A percentile compares a stretch with the other conserved stretches of the same genome.
Conservation (phyloP, 768 basidiomycete genomes). For the Boletus barrowsii region DNA sequence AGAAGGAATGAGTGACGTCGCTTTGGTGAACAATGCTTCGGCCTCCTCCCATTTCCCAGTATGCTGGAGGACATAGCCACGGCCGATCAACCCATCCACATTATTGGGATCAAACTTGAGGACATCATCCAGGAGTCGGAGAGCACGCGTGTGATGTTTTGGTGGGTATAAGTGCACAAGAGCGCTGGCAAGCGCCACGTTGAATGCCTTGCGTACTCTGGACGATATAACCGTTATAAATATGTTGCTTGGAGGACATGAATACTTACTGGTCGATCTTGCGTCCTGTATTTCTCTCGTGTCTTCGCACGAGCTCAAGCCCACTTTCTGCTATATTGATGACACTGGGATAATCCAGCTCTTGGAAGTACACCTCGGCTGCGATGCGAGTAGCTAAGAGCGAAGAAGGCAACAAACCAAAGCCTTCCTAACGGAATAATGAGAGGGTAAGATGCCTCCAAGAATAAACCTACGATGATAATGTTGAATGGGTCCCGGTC, state of each 20-base stretch:
- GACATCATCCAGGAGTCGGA: slow-evolving; percentile 69
- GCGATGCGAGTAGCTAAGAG: slow-evolving; percentile 66
- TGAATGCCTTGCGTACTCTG: slow-evolving; percentile 67
- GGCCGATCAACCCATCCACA: slow-evolving; percentile 64
- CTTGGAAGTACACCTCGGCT: slow-evolving; percentile 60
- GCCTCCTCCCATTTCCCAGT: slow-evolving; percentile 69
- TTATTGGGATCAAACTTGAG: slow-evolving; percentile 62
- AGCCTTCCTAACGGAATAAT: slow-evolving; percentile 48
- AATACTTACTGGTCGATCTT: slow-evolving; percentile 45
- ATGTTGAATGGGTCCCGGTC: slow-evolving; percentile 55
- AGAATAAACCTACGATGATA: slow-evolving; percentile 51
- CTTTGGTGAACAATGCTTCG: slow-evolving; percentile 54
- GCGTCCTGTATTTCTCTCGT: slow-evolving; percentile 59
- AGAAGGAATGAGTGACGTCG: slow-evolving; percentile 46
- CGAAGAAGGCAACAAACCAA: slow-evolving; percentile 48
- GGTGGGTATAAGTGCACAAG: slow-evolving; percentile 86
- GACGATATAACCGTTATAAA: background rate
- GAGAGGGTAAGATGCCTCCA: background rate
- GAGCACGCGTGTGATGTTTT: slow-evolving; percentile 81
- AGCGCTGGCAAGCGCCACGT: slow-evolving; percentile 67
- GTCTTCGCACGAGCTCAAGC: slow-evolving; percentile 48
- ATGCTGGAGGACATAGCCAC: slow-evolving; percentile 69
- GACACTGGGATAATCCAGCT: slow-evolving; percentile 72
- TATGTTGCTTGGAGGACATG: background rate
- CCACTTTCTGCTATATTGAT: slow-evolving; percentile 72